Base-by-base conservation (phyloP, 257 asterid genomes). In the Ehretia macrophylla region DNA sequence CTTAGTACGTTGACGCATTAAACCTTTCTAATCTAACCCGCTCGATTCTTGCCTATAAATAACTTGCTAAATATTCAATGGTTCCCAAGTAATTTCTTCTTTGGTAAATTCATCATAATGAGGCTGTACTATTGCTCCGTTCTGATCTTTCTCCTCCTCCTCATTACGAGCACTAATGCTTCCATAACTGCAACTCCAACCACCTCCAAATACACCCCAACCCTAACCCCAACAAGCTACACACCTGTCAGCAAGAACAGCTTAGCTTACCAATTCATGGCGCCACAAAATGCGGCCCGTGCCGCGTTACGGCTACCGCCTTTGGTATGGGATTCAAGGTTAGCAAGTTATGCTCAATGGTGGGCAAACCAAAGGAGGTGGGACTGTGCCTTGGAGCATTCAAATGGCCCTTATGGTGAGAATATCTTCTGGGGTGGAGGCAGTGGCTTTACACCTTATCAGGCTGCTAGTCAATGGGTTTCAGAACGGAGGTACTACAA, bases 371-470 rank as follows among this genome's bases (percentile, higher is more conserved):
- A 14, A 55, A 37, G 83, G 17, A 72, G 74, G 8, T 40, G 0
- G 0, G 83, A 77, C 54, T 77, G 83, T 19, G 74, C 56, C 18
- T 68, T 77, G 64, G 55, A 20, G 68, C 83, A 77, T 55, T 77
- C 83, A 2, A 27, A 71, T 21, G 75, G 79, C 23, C 79, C 77
- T 39, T 85, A 80, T 12, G 90, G 90, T 0, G 95, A 85, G 52
- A 85, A 83, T 64, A 58, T 85, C 6, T 88, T 88, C 46, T 73
- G 79, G 74, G 86, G 86, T 9, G 11, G 47, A 2, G 62, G 0
- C 8, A 42, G 12, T 14, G 16, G 16, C 16, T 42, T 11, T 11
- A 42, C 12, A 10, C 75, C 79, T 0, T 20, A 21, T 13, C 14
- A 68, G 0, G 84, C 73, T 0, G 86, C 78, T 38, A 60, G 56